Base-by-base conservation (phyloP, 495 filamentous ascomycete genomes). In the Saxophila tyrrhenica region DNA sequence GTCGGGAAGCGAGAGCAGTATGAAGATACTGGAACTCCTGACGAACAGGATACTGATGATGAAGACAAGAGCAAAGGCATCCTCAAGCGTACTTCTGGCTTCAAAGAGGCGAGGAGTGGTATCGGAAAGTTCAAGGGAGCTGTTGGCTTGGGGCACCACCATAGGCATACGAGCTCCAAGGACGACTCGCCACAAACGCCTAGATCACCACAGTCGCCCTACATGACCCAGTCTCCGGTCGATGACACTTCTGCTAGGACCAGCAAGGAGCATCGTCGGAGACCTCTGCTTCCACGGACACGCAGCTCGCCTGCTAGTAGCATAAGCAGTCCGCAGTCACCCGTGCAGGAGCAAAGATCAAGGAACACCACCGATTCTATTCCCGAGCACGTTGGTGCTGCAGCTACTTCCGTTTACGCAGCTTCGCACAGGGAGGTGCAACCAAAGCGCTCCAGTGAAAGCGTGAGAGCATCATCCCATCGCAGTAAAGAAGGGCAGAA, bases 101-200 rank as follows among this genome's bases (percentile, higher is more conserved):
- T 88, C 55, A 87, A 83, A 49, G 89, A 94, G 69, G 87, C 88
- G 51, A 80, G 85, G 25, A 87, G 85, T 48, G 88, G 89, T 9
- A 75, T 96, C 48, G 85, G 82, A 7, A 80, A 84, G 25, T 88
- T 95, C 69, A 86, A 86, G 59, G 87, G 90, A 65, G 88, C 85
- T 3, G 85, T 95, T 20, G 84, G 85, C 67, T 74, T 56, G 64
- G 71, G 63, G 65, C 74, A 54, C 78, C 80, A 77, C 53, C 69
- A 70, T 25, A 82, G 77, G 56, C 71, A 77, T 0, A 72, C 75
- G 15, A 76, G 78, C 13, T 50, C 48, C 15, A 50, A 50, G 29
- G 32, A 35, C 16, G 48, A 11, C 23, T 23, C 24, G 19, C 45
- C 45, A 7, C 10, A 24, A 25, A 48, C 21, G 3, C 45, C 45